phyloP scores from a whole-genome alignment of 306 rosid genomes.

The Quercus engelmannii region DNA sequence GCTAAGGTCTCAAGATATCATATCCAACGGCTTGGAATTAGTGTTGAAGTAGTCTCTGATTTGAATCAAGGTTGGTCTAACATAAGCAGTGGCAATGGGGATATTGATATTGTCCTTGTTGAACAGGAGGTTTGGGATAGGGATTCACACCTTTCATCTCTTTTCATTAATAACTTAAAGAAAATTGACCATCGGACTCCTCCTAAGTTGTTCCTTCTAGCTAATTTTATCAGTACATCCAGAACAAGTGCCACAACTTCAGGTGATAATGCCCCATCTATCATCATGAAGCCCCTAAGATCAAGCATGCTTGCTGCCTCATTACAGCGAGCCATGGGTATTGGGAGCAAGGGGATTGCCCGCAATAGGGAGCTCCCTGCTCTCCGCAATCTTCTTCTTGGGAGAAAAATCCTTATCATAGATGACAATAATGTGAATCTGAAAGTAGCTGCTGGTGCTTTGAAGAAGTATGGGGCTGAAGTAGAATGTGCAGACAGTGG shows the following conservation, averaged over 20 bases:
- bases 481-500: conserved; percentile 86
- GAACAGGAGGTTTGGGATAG: conserved; percentile 88
- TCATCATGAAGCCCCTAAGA: conserved; percentile 80
- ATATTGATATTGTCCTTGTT: conserved; percentile 56
- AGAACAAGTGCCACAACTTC: conserved; percentile 31
- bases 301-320: conserved; percentile 94
- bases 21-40: conserved; percentile 80
- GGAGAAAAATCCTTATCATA: conserved; percentile 78
- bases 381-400: conserved; percentile 64
- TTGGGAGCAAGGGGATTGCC: conserved; percentile 56
- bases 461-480: conserved; percentile 82
- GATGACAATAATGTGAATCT: conserved; percentile 92
- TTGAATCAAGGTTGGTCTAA: conserved; percentile 55
- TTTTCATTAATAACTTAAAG: conserved; percentile 39
- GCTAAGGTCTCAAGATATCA: conserved; percentile 87
- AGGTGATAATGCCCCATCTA: conserved; percentile 35
- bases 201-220: conserved; percentile 71
- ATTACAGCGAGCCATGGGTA: conserved; percentile 73
- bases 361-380: conserved; percentile 77
- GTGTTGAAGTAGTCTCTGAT: conserved; percentile 62
- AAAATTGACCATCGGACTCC: conserved; percentile 33
- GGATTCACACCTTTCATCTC: conserved; percentile 42
- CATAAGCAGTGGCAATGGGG: conserved; percentile 36
- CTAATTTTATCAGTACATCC: conserved; percentile 51
- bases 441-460: conserved; percentile 91